Percentiles rank a stretch among this genome's conserved stretches.
Evolutionary conservation across 2,329 filamentous ascomycete genomes (phyloP).

Genomic region (Mycogone perniciosa): DNA sequence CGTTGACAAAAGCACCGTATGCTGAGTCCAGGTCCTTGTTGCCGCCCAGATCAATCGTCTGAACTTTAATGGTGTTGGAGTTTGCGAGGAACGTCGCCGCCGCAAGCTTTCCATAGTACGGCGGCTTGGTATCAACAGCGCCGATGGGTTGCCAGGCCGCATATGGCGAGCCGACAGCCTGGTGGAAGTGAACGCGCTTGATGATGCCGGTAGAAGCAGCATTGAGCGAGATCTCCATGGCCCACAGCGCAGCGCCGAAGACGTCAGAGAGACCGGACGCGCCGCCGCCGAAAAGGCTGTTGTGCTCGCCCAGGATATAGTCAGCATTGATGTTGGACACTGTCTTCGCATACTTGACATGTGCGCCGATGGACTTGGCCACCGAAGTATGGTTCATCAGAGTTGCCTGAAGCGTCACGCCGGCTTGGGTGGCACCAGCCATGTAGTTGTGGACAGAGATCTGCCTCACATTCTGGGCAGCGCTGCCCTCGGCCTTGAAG

Average conservation of each 20-base stretch:
- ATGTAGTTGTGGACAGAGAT: constrained; percentile 24
- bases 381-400: constrained; percentile 32
- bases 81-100: constrained; percentile 17
- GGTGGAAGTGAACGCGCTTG: constrained; percentile 38
- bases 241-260: constrained; percentile 44
- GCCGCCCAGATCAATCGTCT: constrained; percentile 9
- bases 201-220: constrained; percentile 29
- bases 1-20: constrained; percentile 18
- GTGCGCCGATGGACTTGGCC: constrained; percentile 25
- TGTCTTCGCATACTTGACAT: constrained; percentile 17
- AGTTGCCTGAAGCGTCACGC: constrained; percentile 32
- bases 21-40: constrained; percentile 15
- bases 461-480: constrained; percentile 15
- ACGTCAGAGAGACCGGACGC: constrained; percentile 37
- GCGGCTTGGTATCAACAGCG: constrained; percentile 14
- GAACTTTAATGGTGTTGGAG: constrained; percentile 11
- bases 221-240: constrained; percentile 37
- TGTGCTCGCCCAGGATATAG: constrained; percentile 42
- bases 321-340: constrained; percentile 27
- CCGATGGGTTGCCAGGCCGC: constrained; percentile 17
- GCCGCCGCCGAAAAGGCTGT: constrained; percentile 35
- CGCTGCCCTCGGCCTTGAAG: constrained; percentile 24
- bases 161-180: constrained; percentile 18
- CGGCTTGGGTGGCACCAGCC: constrained; percentile 28
- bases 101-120: constrained; percentile 20